Percentiles rank a stretch among this genome's conserved stretches.
phyloP scores from a whole-genome alignment of 768 basidiomycete species.

The Tylopilus plumbeoviolaceoides region DNA sequence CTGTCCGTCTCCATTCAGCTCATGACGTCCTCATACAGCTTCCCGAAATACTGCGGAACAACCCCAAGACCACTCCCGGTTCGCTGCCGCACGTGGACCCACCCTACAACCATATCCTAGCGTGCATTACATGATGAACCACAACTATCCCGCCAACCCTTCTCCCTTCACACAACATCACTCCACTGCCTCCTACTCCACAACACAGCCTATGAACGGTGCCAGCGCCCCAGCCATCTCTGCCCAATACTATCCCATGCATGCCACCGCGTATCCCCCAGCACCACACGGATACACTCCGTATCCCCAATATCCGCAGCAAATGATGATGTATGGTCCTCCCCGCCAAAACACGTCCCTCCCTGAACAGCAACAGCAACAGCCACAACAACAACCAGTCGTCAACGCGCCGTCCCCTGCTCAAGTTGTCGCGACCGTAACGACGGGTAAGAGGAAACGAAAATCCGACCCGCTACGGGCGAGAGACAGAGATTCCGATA shows the following conservation, averaged over 20 bases:
- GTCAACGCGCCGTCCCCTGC: conserved; percentile 33
- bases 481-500: conserved; percentile 57
- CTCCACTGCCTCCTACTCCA: conserved; percentile 34
- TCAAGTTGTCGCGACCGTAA: conserved; percentile 29
- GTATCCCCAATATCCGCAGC: conserved; percentile 53
- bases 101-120: conserved; percentile 54
- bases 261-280: conserved; percentile 46
- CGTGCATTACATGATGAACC: conserved; percentile 64
- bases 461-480: conserved; percentile 37
- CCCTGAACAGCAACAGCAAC: conserved; percentile 31
- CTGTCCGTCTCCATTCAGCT: conserved; percentile 2
- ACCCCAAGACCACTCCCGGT: conserved; percentile 25
- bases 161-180: conserved; percentile 44
- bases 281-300: conserved; percentile 45
- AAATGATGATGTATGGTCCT: conserved; percentile 66
- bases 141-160: conserved; percentile 59
- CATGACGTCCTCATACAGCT: conserved; percentile 12
- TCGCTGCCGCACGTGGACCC: conserved; percentile 37
- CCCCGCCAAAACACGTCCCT: conserved; percentile 35
- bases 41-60: conserved; percentile 19
- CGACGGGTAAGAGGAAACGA: conserved; percentile 60
- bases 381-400: conserved; percentile 20
- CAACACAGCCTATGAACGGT: conserved; percentile 35
- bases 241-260: conserved; percentile 54
- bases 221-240: conserved; percentile 38